These are phyloP conservation scores for Ambispora gerdemannii DNA, from an alignment of 192 early-diverging fungal genomes.

Conservation along the genomic window DNA sequence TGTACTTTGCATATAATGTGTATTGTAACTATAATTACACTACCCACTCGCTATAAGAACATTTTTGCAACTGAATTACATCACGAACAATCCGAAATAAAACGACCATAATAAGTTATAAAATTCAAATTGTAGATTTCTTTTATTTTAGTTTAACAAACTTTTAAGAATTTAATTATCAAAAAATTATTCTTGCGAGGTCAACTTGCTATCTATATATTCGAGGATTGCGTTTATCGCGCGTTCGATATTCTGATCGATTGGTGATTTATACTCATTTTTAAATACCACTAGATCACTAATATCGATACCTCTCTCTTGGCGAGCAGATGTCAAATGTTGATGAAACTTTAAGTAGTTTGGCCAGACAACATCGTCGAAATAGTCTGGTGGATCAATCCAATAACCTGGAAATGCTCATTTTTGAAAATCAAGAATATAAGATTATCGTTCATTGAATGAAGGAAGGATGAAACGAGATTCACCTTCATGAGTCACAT, in stretches of 20 bases:
- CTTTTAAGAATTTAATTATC: too few relatives aligned
- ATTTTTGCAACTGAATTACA: too few relatives aligned
- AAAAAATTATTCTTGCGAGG: too few relatives aligned
- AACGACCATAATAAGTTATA: too few relatives aligned
- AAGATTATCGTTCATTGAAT: not conserved
- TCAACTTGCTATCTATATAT: too few relatives aligned
- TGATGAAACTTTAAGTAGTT: constrained; percentile 53
- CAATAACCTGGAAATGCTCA: constrained; percentile 48
- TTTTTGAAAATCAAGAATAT: not conserved
- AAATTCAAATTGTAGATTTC: too few relatives aligned
- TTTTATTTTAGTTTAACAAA: too few relatives aligned
- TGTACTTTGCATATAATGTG: too few relatives aligned
- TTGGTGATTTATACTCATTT: not conserved
- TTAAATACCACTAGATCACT: not conserved
- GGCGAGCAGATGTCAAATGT: constrained; percentile 32
- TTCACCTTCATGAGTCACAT: constrained; percentile 75
- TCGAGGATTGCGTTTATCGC: not conserved
- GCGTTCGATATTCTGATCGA: not conserved
- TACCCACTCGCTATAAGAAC: too few relatives aligned
- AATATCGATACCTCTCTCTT: not conserved
- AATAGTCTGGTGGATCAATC: constrained; percentile 74
- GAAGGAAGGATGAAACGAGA: too few relatives aligned
- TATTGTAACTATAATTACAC: too few relatives aligned
- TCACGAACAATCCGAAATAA: too few relatives aligned
- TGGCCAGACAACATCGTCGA: constrained; percentile 76